phyloP scores from a whole-genome alignment of 306 rosid species.

The Fagus crenata region DNA sequence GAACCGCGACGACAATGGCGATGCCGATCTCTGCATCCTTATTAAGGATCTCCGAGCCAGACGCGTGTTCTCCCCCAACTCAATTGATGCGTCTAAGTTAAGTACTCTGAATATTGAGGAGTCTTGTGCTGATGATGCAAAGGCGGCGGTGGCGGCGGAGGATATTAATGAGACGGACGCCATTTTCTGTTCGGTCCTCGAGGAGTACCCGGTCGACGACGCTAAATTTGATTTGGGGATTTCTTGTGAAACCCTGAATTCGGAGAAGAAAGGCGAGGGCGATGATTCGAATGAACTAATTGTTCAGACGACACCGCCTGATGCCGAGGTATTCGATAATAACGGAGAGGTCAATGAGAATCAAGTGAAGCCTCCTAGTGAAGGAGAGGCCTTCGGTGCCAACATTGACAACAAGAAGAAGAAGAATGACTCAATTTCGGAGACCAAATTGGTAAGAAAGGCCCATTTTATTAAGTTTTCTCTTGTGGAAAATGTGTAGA shows the following conservation, averaged over 20 bases:
- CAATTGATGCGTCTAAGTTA: background rate
- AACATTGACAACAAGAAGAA: background rate
- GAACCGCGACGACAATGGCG: background rate
- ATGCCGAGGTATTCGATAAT: conserved; percentile 21
- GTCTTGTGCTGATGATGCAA: conserved; percentile 17
- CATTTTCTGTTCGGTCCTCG: background rate
- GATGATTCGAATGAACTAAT: conserved; percentile 19
- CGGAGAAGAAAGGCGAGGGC: conserved; percentile 3
- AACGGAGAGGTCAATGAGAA: conserved; percentile 8
- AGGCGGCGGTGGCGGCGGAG: background rate
- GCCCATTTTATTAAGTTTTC: background rate
- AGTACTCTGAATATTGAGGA: background rate
- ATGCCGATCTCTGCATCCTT: background rate
- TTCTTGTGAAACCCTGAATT: conserved; percentile 11
- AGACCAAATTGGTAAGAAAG: conserved; percentile 44
- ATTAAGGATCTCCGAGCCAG: conserved; percentile 70
- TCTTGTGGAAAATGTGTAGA: too few relatives aligned
- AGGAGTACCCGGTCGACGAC: conserved; percentile 17
- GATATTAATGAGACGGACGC: background rate
- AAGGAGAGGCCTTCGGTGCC: conserved; percentile 16
- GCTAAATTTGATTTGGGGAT: conserved; percentile 16
- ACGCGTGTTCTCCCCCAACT: conserved; percentile 57
- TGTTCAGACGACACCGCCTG: conserved; percentile 39
- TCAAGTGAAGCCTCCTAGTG: conserved; percentile 18
- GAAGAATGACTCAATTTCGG: conserved; percentile 16